Evolutionary conservation across 345 rosid species (phyloP), one percentile per base, ranked within the genome.

Genomic region (Eutrema japonicum): DNA sequence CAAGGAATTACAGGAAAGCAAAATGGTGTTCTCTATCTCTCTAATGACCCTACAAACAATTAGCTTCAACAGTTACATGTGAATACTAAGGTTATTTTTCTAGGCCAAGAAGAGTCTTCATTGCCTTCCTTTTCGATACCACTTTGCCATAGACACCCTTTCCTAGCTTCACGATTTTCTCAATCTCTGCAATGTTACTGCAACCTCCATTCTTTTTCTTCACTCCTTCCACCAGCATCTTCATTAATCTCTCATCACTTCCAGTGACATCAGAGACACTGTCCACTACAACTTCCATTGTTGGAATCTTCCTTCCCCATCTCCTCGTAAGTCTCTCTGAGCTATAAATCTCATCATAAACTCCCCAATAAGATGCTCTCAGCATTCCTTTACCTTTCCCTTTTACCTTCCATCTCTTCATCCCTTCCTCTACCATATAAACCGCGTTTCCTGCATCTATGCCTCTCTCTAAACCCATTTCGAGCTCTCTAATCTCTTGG

Each of bases 311-410:
- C 72, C 91, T 83, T 50, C 92, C 89, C 97, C 91, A 86, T 69
- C 80, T 80, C 86, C 58, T 91, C 81, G 84, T 52, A 27, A 49
- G 50, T 70, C 87, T 85, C 61, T 91, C 91, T 1, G 84, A 83
- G 16, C 81, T 68, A 37, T 94, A 91, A 10, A 74, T 67, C 71
- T 83, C 88, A 10, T 64, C 61, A 51, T 91, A 94, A 5, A 81
- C 84, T 41, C 55, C 76, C 98, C 95, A 94, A 46, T 83, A 84
- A 4, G 98, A 94, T 16, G 98, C 91, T 79, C 96, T 88, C 81
- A 91, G 10, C 55, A 80, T 83, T 4, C 96, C 96, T 76, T 80
- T 94, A 66, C 85, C 93, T 49, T 74, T 88, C 37, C 97, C 91
- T 80, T 88, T 89, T 64, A 88, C 85, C 41, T 70, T 77, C 87